These are phyloP conservation scores for Pestalotiopsis sp. DNA, from an alignment of 2,329 filamentous ascomycete species.

Conservation along the genomic window DNA sequence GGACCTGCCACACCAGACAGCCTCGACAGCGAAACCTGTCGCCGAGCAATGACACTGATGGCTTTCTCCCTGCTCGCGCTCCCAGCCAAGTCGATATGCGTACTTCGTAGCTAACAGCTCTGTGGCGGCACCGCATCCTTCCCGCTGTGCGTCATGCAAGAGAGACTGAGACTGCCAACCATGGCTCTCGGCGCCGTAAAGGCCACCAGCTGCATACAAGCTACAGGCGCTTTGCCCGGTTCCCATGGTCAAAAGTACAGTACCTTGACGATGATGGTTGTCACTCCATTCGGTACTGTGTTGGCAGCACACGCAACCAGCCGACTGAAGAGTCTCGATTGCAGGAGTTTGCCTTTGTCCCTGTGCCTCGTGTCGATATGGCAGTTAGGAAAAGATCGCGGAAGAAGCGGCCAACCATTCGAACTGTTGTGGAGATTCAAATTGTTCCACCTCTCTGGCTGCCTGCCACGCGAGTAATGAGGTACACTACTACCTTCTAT, in stretches of 20 bases:
- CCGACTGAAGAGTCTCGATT: background rate
- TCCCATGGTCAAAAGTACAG: conserved; percentile 1
- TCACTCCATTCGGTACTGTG: background rate
- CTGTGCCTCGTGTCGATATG: too few relatives aligned
- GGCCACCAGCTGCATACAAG: background rate
- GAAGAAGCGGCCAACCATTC: background rate
- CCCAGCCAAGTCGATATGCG: background rate
- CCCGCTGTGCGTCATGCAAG: background rate
- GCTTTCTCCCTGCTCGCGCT: background rate
- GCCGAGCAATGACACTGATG: background rate
- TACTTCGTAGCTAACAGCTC: background rate
- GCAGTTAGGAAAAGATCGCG: background rate
- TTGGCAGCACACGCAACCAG: background rate
- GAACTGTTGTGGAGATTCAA: background rate
- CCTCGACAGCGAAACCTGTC: background rate
- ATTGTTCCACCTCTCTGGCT: background rate
- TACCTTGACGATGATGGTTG: background rate
- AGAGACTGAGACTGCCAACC: background rate
- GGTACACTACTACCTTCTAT: background rate
- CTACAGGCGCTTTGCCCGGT: background rate
- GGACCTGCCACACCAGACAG: background rate
- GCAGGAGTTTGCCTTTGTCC: too few relatives aligned
- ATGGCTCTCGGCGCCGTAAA: background rate
- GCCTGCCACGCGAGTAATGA: background rate
- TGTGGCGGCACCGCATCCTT: background rate